Evolutionary conservation across 495 filamentous ascomycete genomes (phyloP).

Genomic region (Pyrenula massariospora): DNA sequence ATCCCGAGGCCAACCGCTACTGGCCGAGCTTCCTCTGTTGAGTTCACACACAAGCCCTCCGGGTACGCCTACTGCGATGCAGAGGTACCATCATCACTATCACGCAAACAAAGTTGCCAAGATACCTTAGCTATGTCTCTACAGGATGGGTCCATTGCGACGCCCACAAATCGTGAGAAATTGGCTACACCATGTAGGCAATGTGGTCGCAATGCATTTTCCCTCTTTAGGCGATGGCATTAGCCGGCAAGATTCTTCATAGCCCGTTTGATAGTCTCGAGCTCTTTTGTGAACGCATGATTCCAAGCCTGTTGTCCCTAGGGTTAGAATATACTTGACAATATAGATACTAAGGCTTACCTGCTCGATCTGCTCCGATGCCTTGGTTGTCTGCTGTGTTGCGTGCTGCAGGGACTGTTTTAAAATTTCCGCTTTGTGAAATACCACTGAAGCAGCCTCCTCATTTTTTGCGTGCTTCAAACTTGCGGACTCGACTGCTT

Average conservation of each 20-base stretch:
- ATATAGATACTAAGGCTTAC: background rate
- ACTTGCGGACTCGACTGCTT: background rate
- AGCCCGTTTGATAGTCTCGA: background rate
- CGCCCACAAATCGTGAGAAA: too few relatives aligned
- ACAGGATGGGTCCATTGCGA: too few relatives aligned
- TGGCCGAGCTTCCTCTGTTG: background rate
- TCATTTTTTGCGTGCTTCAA: background rate
- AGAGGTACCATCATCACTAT: too few relatives aligned
- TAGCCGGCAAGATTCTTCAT: background rate
- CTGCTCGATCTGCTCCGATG: background rate
- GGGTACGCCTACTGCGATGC: too few relatives aligned
- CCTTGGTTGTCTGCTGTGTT: background rate
- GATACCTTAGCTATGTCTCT: too few relatives aligned
- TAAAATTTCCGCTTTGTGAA: background rate
- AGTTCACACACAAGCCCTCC: background rate
- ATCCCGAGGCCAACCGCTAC: background rate
- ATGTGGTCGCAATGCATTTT: too few relatives aligned
- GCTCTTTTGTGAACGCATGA: background rate
- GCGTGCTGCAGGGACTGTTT: background rate
- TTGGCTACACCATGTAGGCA: too few relatives aligned
- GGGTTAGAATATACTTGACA: background rate
- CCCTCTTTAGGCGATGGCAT: background rate
- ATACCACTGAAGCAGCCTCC: background rate
- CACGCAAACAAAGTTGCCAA: too few relatives aligned
- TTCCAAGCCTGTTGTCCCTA: background rate